Base-by-base conservation (phyloP, 75 land plant genomes). In the Larix kaempferi region DNA sequence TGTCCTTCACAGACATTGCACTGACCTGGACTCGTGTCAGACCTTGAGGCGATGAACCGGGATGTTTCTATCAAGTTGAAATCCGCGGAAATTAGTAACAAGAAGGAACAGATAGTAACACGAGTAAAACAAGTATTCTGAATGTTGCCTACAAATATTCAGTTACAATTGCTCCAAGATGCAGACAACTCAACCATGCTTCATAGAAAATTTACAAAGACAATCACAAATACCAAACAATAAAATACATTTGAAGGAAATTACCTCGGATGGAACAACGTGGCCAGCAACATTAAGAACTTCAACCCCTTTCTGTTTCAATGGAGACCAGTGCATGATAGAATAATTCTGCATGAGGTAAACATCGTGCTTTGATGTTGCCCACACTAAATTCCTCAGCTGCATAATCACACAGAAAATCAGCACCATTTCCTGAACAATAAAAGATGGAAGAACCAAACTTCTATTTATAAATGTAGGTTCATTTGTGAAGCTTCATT, bases 301-400 rank as follows among this genome's bases (percentile, higher is more conserved):
- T 85, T 94, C 94, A 79, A 82, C 83, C 57, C 85, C 76, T 37
- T 71, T 88, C 12, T 82, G 63, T 7, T 67, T 78, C 55, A 92
- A 49, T 2, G 97, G 80, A 13, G 95, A 94, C 94, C 94, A 94
- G 35, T 94, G 95, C 89, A 90, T 82, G n/a, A 92, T 80, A 26
- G 92, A 94, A 52, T 86, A 92, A 75, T 87, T 88, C 54, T 94
- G 92, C 92, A 90, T 77, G 11, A 92, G 84, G 72, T 92, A 94
- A 6, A 92, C 89, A 84, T 94, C 91, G 80, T 94, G 91, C 80
- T 94, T 94, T 56, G 95, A 92, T 57, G 95, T 94, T 56, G 97
- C 95, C 91, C 91, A 92, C 59, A 94, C 65, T 49, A 94, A 65
- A 80, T 90, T 94, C 83, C 97, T 88, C 44, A 94, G 83, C 97